A percentile compares a stretch with the other conserved stretches of the same genome.
phyloP scores from a whole-genome alignment of 208 protist species.

The Porcisia deanei region DNA sequence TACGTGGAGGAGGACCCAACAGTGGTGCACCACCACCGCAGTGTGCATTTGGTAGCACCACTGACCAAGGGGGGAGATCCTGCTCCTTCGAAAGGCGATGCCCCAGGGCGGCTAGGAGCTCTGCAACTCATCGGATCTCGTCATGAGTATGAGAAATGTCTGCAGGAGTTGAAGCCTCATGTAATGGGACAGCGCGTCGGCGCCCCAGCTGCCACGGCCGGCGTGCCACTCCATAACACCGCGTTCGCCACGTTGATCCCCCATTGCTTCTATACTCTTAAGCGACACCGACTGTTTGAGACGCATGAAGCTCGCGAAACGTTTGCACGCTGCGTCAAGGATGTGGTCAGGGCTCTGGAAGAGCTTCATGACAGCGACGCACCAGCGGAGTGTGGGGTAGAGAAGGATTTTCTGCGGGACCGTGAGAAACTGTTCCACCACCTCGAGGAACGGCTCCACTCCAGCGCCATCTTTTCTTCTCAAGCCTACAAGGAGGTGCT shows the following conservation, averaged over 20 bases:
- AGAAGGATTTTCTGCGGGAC: not conserved
- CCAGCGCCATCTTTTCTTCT: not conserved
- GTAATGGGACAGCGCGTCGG: not conserved
- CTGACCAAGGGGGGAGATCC: not conserved
- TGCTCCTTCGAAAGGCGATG: not conserved
- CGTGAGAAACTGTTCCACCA: slow-evolving; percentile 3
- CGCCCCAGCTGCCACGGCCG: not conserved
- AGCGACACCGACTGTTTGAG: slow-evolving; percentile 14
- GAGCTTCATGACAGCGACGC: not conserved
- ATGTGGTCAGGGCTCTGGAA: slow-evolving; percentile 9
- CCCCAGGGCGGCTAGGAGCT: not conserved
- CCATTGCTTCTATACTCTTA: slow-evolving; percentile 24
- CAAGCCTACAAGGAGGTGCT: slow-evolving; percentile 5
- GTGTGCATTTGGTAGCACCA: slow-evolving; percentile 15
- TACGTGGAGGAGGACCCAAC: not conserved
- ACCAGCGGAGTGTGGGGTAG: not conserved
- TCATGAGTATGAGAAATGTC: not conserved
- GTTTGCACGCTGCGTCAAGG: slow-evolving; percentile 13
- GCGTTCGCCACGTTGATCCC: not conserved
- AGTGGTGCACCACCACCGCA: not conserved
- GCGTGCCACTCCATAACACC: not conserved
- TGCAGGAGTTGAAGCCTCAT: not conserved
- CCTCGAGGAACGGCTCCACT: not conserved
- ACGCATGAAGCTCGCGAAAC: slow-evolving; percentile 26
- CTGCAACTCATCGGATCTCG: slow-evolving; percentile 9